A percentile compares a stretch with the other conserved stretches of the same genome.
phyloP scores from a whole-genome alignment of 805 yeast species.

The Teunomyces lycoperdinae region DNA sequence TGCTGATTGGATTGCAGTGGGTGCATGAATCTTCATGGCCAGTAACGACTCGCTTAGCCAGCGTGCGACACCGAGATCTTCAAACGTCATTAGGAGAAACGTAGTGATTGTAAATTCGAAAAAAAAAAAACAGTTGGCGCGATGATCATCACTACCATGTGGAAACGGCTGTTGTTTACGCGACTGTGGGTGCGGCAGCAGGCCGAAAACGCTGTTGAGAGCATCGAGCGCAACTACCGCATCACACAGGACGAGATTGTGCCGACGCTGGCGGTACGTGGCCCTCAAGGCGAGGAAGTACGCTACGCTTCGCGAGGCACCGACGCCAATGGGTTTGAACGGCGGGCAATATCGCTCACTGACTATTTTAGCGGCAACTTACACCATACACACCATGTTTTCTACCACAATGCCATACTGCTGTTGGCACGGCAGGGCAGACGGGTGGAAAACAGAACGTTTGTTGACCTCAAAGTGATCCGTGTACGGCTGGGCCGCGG shows the following conservation, averaged over 20 bases:
- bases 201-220: neutral
- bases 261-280: neutral
- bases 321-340: conserved; percentile 16
- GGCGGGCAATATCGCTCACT: conserved; percentile 21
- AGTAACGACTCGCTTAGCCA: conserved; percentile 82
- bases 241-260: neutral
- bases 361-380: conserved; percentile 41
- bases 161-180: neutral
- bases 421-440: conserved; percentile 26
- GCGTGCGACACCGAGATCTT: conserved; percentile 69
- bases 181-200: neutral
- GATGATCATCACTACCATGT: neutral
- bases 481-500: conserved; percentile 76
- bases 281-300: neutral
- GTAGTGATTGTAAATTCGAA: neutral
- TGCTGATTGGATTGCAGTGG: conserved; percentile 82
- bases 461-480: conserved; percentile 64
- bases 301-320: conserved; percentile 16
- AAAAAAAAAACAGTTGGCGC: neutral
- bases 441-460: conserved; percentile 36
- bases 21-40: conserved; percentile 78
- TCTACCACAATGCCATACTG: conserved; percentile 26
- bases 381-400: conserved; percentile 39
- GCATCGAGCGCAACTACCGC: neutral
- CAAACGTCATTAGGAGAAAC: conserved; percentile 40